Evolutionary conservation across 805 yeast genomes (phyloP).

Genomic region (Saccharomycopsis schoenii): DNA sequence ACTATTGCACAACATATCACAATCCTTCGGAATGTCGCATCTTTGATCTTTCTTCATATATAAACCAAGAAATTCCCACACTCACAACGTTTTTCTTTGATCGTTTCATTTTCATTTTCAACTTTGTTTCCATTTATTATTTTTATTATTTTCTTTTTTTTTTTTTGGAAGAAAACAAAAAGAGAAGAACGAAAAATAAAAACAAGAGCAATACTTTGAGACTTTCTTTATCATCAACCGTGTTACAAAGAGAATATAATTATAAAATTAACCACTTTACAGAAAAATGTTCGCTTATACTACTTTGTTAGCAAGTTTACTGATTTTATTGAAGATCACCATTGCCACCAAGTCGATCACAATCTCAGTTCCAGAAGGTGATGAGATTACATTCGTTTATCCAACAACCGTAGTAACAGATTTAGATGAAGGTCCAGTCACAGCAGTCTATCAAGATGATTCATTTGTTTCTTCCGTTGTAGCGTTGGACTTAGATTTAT

Average conservation of each 20-base stretch:
- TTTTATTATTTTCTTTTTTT: no score
- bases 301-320: background rate
- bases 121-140: no score
- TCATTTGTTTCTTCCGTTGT: background rate
- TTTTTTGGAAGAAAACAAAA: no score
- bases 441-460: background rate
- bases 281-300: background rate
- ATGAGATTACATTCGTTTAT: background rate
- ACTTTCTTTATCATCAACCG: background rate
- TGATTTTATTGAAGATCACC: background rate
- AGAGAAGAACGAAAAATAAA: no score
- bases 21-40: background rate
- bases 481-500: background rate
- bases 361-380: conserved; percentile 1
- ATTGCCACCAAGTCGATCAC: background rate
- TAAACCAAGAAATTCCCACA: background rate
- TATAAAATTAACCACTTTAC: background rate
- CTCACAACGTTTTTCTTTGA: background rate
- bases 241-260: background rate
- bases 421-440: background rate
- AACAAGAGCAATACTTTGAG: background rate
- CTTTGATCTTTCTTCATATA: background rate
- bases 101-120: background rate
- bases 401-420: background rate
- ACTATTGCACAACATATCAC: background rate